Base-by-base conservation (phyloP, 208 protist species). In the Tetramitus jugosus region DNA sequence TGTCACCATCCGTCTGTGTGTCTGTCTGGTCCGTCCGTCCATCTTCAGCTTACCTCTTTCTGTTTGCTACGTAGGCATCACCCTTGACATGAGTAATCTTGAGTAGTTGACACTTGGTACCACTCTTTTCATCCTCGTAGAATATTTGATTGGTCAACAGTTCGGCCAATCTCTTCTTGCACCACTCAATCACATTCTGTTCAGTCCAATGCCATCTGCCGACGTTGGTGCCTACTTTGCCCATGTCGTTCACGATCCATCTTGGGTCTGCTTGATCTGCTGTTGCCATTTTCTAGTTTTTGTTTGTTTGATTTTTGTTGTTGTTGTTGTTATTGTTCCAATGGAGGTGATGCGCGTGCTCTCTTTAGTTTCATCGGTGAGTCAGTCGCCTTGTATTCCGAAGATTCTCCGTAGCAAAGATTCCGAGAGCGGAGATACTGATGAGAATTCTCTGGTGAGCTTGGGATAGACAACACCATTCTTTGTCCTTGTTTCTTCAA, bases 181-280 rank as follows among this genome's bases (percentile, higher is more conserved):
- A 69, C 62, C 62, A 69, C 23, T 13, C 26, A 1, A 69, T 37
- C 10, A 69, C 62, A 69, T 69, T 29, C 31, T 69, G 26, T 37
- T 69, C 62, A 26, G 62, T 69, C 62, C 62, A 69, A 40, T 69
- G 62, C 62, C 62, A 69, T 45, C 62, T 69, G 37, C 62, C 62
- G 31, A 69, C 62, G 43, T 69, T 69, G 6, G 26, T 37, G 14
- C 62, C 62, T 42, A 37, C 31, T 20, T 29, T n/a, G 33, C 62
- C 62, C 4, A 69, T 13, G n/a, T 69, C 62, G 14, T 69, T 69
- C 3, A 69, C 62, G 33, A 69, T 69, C 62, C 62, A 69, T 69
- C 62, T 69, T 42, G 20, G 26, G 43, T 69, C 62, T 26, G 20
- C 62, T 69, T 69, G 35, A 43, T 37, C 62, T 39, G 26, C 62